Conservation (phyloP, 208 protist species). For the Leptomonas seymouri region DNA sequence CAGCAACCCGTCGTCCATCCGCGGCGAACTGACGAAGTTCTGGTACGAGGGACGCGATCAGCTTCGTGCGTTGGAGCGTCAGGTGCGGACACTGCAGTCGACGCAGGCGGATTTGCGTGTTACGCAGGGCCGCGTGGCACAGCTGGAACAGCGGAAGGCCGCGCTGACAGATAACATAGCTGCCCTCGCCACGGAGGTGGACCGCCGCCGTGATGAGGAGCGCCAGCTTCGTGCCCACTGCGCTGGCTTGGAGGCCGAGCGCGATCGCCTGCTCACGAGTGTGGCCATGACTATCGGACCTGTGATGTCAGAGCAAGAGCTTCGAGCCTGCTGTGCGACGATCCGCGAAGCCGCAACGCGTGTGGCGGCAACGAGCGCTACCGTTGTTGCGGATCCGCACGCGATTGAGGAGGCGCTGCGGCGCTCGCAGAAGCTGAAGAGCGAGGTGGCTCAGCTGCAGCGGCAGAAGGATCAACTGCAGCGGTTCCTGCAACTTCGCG, state of each 20-base stretch:
- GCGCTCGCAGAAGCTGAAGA: conserved; percentile 72
- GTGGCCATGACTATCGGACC: conserved; percentile 23
- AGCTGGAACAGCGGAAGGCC: conserved; percentile 52
- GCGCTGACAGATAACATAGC: conserved; percentile 49
- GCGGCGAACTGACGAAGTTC: conserved; percentile 64
- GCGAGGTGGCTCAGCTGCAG: conserved; percentile 68
- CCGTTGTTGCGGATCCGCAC: conserved; percentile 65
- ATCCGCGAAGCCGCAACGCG: conserved; percentile 67
- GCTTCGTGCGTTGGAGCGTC: conserved; percentile 43
- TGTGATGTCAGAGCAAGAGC: conserved; percentile 36
- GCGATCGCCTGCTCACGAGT: conserved; percentile 51
- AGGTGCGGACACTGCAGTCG: conserved; percentile 43
- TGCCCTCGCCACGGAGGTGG: conserved; percentile 54
- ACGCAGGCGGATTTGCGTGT: conserved; percentile 44
- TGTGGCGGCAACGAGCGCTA: conserved; percentile 60
- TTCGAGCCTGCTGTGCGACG: conserved; percentile 41
- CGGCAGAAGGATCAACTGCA: conserved; percentile 80
- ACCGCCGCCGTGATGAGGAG: conserved; percentile 57
- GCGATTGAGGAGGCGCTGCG: conserved; percentile 57
- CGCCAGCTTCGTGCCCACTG: conserved; percentile 54
- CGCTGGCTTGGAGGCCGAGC: conserved; percentile 67
- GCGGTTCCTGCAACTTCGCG: conserved; percentile 57
- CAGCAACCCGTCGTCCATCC: conserved; percentile 58
- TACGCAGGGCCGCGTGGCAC: conserved; percentile 51
- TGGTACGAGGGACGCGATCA: conserved; percentile 70